phyloP scores from a whole-genome alignment of 164 flowering plant species.

The Vitis vinifera region ASM3070453v1 NC_081809.1:4626001-4626500 shows the following conservation, averaged over 20 bases:
- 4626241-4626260: constrained; percentile 28
- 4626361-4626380: background rate
- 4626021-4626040: constrained; percentile 39
- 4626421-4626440: constrained; percentile 30
- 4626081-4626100: constrained; percentile 59
- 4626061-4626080: constrained; percentile 25
- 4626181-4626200: constrained; percentile 82
- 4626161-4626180: constrained; percentile 69
- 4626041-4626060: constrained; percentile 25
- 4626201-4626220: constrained; percentile 87
- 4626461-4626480: background rate
- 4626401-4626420: constrained; percentile 17
- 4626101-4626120: constrained; percentile 53
- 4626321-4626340: background rate
- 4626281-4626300: constrained; percentile 88
- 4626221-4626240: constrained; percentile 64
- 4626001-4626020: constrained; percentile 66
- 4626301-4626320: constrained; percentile 76
- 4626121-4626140: constrained; percentile 57
- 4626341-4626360: background rate
- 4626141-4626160: constrained; percentile 69
- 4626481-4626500: background rate
- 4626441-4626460: constrained; percentile 13
- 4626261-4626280: constrained; percentile 62
- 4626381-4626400: background rate